phyloP scores from a whole-genome alignment of 129 eudicot genomes.

The Apium graveolens region DNA sequence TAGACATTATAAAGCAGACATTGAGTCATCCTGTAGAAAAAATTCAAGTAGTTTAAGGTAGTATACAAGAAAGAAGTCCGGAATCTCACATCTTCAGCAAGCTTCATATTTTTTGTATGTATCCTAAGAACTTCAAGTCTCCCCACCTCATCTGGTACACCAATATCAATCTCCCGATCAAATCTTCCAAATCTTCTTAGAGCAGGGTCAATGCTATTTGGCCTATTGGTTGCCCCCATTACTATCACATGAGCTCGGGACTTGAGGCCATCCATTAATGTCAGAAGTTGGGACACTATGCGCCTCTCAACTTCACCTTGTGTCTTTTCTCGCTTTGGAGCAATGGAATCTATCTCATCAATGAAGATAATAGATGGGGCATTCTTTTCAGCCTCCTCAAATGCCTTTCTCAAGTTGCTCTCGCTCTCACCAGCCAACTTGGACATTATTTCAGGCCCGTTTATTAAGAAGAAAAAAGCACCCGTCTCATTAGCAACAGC shows the following conservation, averaged over 20 bases:
- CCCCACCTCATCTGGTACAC: constrained; percentile 85
- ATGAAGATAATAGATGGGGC: constrained; percentile 82
- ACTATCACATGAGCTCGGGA: constrained; percentile 77
- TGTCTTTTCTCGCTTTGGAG: constrained; percentile 80
- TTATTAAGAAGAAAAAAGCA: constrained; percentile 64
- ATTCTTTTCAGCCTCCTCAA: constrained; percentile 88
- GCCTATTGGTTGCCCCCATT: constrained; percentile 83
- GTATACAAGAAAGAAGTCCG: background rate
- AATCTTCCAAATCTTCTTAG: constrained; percentile 76
- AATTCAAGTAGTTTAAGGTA: background rate
- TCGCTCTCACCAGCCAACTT: constrained; percentile 83
- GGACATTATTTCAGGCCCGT: constrained; percentile 82
- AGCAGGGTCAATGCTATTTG: constrained; percentile 81
- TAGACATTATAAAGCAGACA: background rate
- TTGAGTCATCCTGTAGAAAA: background rate
- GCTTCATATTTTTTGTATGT: constrained; percentile 78
- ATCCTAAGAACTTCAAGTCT: constrained; percentile 77
- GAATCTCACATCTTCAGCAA: constrained; percentile 54
- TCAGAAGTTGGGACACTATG: constrained; percentile 65
- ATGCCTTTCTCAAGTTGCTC: constrained; percentile 79
- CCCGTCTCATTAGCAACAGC: constrained; percentile 92
- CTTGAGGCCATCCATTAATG: constrained; percentile 80
- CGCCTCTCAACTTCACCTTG: constrained; percentile 85
- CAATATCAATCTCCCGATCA: constrained; percentile 73
- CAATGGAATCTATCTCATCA: constrained; percentile 78